Percentiles rank a stretch among this genome's conserved stretches.
phyloP scores from a whole-genome alignment of 208 protist species.

The Leishmania guyanensis region DNA sequence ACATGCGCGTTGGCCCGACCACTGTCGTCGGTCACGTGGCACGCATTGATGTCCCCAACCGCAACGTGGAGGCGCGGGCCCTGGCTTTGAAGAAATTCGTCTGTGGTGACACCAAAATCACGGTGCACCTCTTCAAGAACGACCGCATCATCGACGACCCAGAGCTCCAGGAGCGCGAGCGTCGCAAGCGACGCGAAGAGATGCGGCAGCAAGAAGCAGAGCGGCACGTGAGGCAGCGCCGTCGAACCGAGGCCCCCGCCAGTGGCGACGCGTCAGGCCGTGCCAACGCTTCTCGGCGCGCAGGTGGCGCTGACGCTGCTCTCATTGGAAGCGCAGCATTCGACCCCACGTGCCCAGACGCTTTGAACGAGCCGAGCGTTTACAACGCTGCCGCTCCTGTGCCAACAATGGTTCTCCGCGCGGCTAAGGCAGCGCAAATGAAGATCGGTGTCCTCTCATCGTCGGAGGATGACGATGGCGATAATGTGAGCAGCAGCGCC shows the following conservation, averaged over 20 bases:
- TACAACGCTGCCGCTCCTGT: background rate
- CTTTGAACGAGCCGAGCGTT: constrained; percentile 21
- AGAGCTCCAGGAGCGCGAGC: constrained; percentile 18
- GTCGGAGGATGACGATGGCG: constrained; percentile 58
- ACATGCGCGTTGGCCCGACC: constrained; percentile 84
- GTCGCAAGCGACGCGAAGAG: constrained; percentile 1
- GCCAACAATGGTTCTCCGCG: background rate
- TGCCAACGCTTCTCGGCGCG: background rate
- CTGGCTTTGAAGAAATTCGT: constrained; percentile 75
- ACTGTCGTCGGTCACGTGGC: constrained; percentile 79
- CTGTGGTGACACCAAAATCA: constrained; percentile 66
- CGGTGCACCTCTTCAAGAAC: constrained; percentile 86
- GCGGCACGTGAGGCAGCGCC: constrained; percentile 1
- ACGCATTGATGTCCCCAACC: constrained; percentile 81
- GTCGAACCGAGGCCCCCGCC: background rate
- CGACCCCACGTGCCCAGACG: constrained; percentile 15
- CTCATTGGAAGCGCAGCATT: background rate
- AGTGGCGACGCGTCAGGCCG: background rate
- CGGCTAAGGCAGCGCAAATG: constrained; percentile 3
- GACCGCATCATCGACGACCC: constrained; percentile 89
- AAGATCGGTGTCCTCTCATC: constrained; percentile 70
- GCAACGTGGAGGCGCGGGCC: constrained; percentile 84
- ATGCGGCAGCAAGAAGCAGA: constrained; percentile 5
- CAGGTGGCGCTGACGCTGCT: background rate
- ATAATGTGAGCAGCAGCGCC: constrained; percentile 28